Base-by-base conservation (phyloP, 371 early-diverging fungal genomes). In the Batkoa obscura region DNA sequence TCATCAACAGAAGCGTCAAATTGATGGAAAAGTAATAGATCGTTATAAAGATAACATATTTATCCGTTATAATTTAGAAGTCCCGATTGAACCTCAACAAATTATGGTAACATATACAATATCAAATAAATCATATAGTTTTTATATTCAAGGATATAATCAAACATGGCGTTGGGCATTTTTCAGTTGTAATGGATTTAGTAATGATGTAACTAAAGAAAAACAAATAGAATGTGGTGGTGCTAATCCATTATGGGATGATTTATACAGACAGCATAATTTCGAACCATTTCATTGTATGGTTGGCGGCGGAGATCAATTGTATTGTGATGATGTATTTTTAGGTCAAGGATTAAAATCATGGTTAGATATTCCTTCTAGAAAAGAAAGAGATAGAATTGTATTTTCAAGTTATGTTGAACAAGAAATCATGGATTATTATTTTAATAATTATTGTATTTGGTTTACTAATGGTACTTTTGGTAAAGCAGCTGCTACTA, bases 281-380 rank as follows among this genome's bases (percentile, higher is more conserved):
- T 62, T 65, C 39, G 60, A 68, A 46, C 88, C 88, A 1, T 83
- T 82, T 62, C 86, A 88, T 62, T 79, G 79, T 37, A 71, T 80
- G 72, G 64, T 90, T 23, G 88, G 89, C 41, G 88, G 88, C 15
- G 91, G 88, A 33, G 89, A 88, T 62, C 91, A 90, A 64, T 62
- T 90, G 17, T 88, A 89, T 59, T 71, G 76, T 37, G 88, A 86
- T 67, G 63, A 66, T 31, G 61, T 81, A 57, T 59, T 59, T 38
- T 69, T 77, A 64, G 66, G 70, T 43, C 62, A 69, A 9, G 64
- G 70, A 35, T 71, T 79, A 71, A 64, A 67, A 57, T 73, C 74
- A 12, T 86, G 82, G 83, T 61, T 79, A 8, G 59, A 59, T 1
- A 67, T 77, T 38, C 48, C 53, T 1, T 30, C 43, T 0, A 39